Percentiles rank a stretch among this genome's conserved stretches.
These are phyloP conservation scores for Flaveria linearis DNA, from an alignment of 129 eudicot species.

Conservation along the genomic window DNA sequence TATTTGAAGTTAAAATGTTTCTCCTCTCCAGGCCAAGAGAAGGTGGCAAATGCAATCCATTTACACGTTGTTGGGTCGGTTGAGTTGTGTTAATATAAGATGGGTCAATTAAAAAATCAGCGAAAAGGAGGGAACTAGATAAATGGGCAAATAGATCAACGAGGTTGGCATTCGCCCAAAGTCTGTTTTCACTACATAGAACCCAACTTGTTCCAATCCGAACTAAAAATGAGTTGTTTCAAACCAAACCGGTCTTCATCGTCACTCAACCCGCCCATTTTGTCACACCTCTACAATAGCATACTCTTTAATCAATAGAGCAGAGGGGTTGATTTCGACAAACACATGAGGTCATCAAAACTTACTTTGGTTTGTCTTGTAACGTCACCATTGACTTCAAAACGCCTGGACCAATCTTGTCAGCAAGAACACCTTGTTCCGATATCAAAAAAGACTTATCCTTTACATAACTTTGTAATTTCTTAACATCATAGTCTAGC, in stretches of 20 bases:
- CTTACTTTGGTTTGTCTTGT: conserved; percentile 69
- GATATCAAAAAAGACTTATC: conserved; percentile 73
- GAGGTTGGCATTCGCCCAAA: neutral
- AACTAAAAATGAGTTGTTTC: neutral
- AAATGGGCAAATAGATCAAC: neutral
- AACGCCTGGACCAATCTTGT: conserved; percentile 79
- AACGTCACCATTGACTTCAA: conserved; percentile 75
- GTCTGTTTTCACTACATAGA: neutral
- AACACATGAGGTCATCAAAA: neutral
- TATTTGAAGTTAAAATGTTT: neutral
- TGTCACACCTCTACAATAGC: neutral
- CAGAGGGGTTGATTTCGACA: neutral
- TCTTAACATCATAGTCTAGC: conserved; percentile 65
- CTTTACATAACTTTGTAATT: conserved; percentile 74
- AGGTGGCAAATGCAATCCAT: neutral
- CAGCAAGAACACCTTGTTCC: conserved; percentile 88
- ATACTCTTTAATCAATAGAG: neutral
- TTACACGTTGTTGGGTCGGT: neutral
- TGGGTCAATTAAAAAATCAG: neutral
- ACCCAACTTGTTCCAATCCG: neutral
- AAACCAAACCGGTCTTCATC: neutral
- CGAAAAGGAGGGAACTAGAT: neutral
- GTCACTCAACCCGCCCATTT: neutral
- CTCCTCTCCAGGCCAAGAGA: neutral
- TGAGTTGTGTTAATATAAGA: neutral